These are phyloP conservation scores for Albatrellus ellisii DNA, from an alignment of 768 basidiomycete species.

Conservation along the genomic window DNA sequence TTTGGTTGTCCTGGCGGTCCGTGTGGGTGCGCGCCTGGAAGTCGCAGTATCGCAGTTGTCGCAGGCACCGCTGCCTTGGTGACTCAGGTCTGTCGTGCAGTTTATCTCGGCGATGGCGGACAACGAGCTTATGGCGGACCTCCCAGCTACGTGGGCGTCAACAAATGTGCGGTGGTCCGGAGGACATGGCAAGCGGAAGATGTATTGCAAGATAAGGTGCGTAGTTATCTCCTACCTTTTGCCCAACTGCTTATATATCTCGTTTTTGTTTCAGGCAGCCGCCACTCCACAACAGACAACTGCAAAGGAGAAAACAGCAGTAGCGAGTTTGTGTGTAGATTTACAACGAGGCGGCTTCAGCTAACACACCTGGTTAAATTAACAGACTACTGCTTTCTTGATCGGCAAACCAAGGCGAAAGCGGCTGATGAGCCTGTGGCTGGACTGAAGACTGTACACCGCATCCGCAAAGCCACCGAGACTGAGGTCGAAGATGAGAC, in stretches of 20 bases:
- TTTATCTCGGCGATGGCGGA: constrained; percentile 14
- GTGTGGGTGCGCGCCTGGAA: constrained; percentile 4
- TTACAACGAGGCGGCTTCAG: neutral
- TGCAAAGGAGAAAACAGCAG: too few relatives aligned
- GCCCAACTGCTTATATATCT: too few relatives aligned
- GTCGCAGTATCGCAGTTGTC: constrained; percentile 13
- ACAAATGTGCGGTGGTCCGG: too few relatives aligned
- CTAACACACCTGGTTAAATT: constrained; percentile 11
- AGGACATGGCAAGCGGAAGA: too few relatives aligned
- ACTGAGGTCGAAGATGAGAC: constrained; percentile 8
- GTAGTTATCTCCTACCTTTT: too few relatives aligned
- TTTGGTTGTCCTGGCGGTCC: constrained; percentile 7
- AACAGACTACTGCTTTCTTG: constrained; percentile 12
- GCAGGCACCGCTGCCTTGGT: constrained; percentile 3
- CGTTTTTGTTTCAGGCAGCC: neutral
- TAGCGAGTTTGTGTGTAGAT: neutral
- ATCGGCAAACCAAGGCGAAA: constrained; percentile 11
- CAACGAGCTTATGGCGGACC: constrained; percentile 14
- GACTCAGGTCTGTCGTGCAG: constrained; percentile 5
- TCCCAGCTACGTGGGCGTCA: constrained; percentile 3
- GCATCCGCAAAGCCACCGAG: neutral
- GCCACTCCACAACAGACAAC: too few relatives aligned
- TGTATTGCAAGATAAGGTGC: too few relatives aligned
- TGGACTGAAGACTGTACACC: neutral
- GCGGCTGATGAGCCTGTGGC: constrained; percentile 7